Evolutionary conservation across 495 filamentous ascomycete species (phyloP).

Genomic region (Aspergillus ellipticus): DNA sequence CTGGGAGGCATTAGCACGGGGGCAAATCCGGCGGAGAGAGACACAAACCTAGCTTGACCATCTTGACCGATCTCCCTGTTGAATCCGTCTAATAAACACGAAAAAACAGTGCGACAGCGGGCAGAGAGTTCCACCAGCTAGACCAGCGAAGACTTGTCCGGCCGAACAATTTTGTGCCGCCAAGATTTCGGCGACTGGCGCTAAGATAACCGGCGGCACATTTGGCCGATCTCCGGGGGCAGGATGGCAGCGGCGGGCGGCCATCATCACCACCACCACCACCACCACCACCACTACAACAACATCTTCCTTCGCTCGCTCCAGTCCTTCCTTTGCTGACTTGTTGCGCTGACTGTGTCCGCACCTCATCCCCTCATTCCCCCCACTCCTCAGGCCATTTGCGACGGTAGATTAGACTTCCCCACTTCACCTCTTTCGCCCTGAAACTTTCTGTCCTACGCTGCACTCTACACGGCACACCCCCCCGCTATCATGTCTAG

Average conservation of each 20-base stretch:
- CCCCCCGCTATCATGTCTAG: conserved; percentile 31
- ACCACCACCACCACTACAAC: too few relatives aligned
- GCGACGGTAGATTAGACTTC: conserved; percentile 3
- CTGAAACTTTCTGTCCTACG: neutral
- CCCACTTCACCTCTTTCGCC: conserved; percentile 3
- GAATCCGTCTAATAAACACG: conserved; percentile 9
- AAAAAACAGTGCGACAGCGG: conserved; percentile 10
- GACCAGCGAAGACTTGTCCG: conserved; percentile 6
- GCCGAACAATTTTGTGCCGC: conserved; percentile 26
- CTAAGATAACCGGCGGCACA: conserved; percentile 42
- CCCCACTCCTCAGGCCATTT: conserved; percentile 8
- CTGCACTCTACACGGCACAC: conserved; percentile 5
- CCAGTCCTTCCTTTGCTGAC: neutral
- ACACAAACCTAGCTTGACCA: conserved; percentile 47
- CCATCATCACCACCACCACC: neutral
- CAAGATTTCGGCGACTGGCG: conserved; percentile 32
- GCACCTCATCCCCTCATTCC: neutral
- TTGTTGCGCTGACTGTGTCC: too few relatives aligned
- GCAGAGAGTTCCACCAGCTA: neutral
- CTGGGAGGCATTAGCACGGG: conserved; percentile 37
- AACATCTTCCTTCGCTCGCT: neutral
- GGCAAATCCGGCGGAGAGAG: neutral
- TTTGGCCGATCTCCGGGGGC: conserved; percentile 39
- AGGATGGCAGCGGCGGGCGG: neutral
- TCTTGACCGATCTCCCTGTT: conserved; percentile 24